Evolutionary conservation across 805 yeast genomes (phyloP).

Genomic region (Spathaspora sp.): DNA sequence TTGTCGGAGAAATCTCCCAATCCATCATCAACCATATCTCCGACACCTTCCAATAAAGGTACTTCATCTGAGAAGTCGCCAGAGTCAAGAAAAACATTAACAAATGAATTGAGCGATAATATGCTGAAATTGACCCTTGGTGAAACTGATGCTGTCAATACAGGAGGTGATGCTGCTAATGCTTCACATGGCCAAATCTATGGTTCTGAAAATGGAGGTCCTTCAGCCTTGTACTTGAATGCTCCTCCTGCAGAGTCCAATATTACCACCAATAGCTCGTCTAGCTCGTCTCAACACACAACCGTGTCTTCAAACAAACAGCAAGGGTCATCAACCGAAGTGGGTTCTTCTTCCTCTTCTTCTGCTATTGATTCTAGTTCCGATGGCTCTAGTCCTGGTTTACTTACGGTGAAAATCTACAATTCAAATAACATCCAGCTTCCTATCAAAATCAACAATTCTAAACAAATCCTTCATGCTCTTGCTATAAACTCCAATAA

Average conservation of each 20-base stretch:
- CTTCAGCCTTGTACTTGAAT: not conserved
- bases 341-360: not conserved
- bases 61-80: not conserved
- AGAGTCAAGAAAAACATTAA: not conserved
- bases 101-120: not conserved
- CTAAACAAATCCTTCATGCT: constrained; percentile 59
- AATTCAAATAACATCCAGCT: constrained; percentile 63
- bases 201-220: not conserved
- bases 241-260: not conserved
- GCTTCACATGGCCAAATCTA: not conserved
- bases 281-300: not conserved
- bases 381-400: constrained; percentile 48
- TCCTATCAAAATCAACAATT: constrained; percentile 68
- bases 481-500: constrained; percentile 52
- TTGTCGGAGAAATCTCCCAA: constrained; percentile 11
- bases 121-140: constrained; percentile 1
- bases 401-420: constrained; percentile 74
- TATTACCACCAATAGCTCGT: not conserved
- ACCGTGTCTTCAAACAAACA: not conserved
- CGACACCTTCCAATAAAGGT: not conserved
- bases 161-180: not conserved
- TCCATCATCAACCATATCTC: not conserved
- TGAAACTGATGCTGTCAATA: not conserved
- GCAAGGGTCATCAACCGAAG: not conserved
- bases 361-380: not conserved